Evolutionary conservation across 1,284 basidiomycete genomes (phyloP).

Genomic region (Cutaneotrichosporon sp.): DNA sequence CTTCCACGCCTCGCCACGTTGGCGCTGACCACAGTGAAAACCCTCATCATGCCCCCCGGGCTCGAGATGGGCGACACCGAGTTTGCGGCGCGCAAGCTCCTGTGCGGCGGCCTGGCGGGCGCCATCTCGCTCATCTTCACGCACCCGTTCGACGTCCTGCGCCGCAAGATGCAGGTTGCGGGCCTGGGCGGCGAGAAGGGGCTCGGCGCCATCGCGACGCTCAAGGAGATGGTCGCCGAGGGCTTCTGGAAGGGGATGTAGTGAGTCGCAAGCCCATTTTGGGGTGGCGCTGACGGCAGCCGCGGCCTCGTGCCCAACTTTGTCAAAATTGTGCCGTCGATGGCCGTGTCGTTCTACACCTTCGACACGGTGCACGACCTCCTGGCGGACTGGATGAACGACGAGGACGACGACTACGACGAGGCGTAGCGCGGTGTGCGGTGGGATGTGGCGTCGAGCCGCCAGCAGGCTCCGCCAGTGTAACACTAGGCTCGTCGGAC

Average conservation of each 20-base stretch:
- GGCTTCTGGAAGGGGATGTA: constrained; percentile 60
- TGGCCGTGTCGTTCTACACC: constrained; percentile 68
- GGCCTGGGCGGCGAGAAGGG: constrained; percentile 59
- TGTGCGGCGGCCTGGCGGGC: constrained; percentile 58
- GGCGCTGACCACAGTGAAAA: constrained; percentile 29
- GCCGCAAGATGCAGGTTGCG: constrained; percentile 88
- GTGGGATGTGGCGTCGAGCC: not conserved
- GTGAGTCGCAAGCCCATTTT: constrained; percentile 33
- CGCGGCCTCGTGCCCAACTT: constrained; percentile 90
- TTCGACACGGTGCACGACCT: constrained; percentile 54
- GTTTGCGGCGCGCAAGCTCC: constrained; percentile 49
- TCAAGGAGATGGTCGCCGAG: constrained; percentile 71
- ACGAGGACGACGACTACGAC: constrained; percentile 24
- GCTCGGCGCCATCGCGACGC: constrained; percentile 71
- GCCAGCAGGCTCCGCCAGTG: not conserved
- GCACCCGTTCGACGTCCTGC: constrained; percentile 91
- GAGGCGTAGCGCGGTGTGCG: not conserved
- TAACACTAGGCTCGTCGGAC: not conserved
- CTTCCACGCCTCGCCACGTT: not conserved
- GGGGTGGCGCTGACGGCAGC: constrained; percentile 49
- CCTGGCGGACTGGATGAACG: constrained; percentile 28
- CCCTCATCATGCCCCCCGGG: constrained; percentile 32
- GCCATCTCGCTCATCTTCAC: constrained; percentile 89
- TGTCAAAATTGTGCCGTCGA: constrained; percentile 81
- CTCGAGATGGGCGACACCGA: constrained; percentile 33